Evolutionary conservation across 495 filamentous ascomycete species (phyloP).

Genomic region (Penicillium canescens): DNA sequence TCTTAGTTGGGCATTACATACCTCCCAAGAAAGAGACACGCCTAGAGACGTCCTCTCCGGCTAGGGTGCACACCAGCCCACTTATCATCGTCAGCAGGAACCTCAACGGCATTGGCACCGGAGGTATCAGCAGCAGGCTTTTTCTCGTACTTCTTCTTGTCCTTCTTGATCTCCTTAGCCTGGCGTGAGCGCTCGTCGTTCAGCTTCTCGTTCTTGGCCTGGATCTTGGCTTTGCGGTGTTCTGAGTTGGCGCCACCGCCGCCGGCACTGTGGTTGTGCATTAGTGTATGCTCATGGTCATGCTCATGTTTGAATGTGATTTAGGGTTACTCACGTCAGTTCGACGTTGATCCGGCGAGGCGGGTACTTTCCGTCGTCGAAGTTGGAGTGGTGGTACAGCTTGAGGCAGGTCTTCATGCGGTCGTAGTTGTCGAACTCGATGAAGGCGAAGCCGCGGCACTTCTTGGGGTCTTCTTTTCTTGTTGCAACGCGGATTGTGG

Average conservation of each 20-base stretch:
- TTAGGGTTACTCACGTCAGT: slow-evolving; percentile 63
- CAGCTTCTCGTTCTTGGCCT: slow-evolving; percentile 83
- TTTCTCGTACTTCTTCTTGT: slow-evolving; percentile 41
- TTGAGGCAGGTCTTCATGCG: slow-evolving; percentile 92
- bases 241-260: slow-evolving; percentile 76
- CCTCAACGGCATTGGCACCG: slow-evolving; percentile 26
- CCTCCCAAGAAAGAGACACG: not conserved
- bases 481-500: slow-evolving; percentile 72
- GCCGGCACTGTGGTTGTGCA: slow-evolving; percentile 52
- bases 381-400: slow-evolving; percentile 82
- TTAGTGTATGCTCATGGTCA: slow-evolving; percentile 9
- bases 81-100: slow-evolving; percentile 32
- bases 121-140: slow-evolving; percentile 10
- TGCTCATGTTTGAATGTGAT: not conserved
- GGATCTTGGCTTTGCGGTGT: slow-evolving; percentile 70
- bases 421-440: slow-evolving; percentile 89
- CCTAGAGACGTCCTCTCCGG: slow-evolving; percentile 50
- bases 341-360: slow-evolving; percentile 85
- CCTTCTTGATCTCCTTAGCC: slow-evolving; percentile 49
- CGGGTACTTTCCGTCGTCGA: slow-evolving; percentile 66
- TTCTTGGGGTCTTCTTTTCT: slow-evolving; percentile 62
- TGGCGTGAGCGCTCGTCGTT: slow-evolving; percentile 72
- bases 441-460: slow-evolving; percentile 85
- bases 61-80: slow-evolving; percentile 59
- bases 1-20: no score